Base-by-base conservation (phyloP, 2,329 filamentous ascomycete genomes). In the Trichoderma sp. region DNA sequence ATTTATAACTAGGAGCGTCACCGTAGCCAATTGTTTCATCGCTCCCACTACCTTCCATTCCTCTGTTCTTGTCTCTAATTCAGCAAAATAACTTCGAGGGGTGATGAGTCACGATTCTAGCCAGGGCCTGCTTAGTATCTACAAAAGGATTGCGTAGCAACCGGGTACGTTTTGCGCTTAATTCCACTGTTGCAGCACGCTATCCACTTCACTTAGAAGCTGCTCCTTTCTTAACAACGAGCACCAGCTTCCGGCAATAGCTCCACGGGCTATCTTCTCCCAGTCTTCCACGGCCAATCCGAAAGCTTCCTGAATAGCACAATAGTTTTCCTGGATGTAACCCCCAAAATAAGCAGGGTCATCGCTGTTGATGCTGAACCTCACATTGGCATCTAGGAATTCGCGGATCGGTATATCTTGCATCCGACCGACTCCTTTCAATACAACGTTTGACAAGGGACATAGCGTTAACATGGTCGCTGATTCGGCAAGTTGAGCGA, bases 291-390 rank as follows among this genome's bases (percentile, higher is more conserved):
- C 79, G 26, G 78, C 84, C 72, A 94, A 77, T 4, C 80, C 76
- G 77, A 93, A 93, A 0, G 89, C 87, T 52, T 92, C 89, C 77
- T 94, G 91, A 34, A 94, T 89, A 1, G 89, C 89, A 73, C 87
- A 90, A 69, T 76, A 94, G 73, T 93, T 93, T 73, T 91, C 90
- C 63, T 91, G 80, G 65, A 94, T 87, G 77, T 93, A 93, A 0
- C 87, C 89, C 3, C 90, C 90, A 80, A 94, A 94, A 75, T 92
- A 92, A 13, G 89, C 90, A 69, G 90, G 90, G 75, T 92, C 90
- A 75, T 93, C 90, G 72, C 88, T 90, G 78, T 93, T 93, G 76
- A 93, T 87, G 68, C 87, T 90, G 77, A 93, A 92, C 70, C 81
- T 83, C 49, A 93, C 87, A 0, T 89, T 87, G 6, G 81, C 81